Evolutionary conservation across 2,329 filamentous ascomycete species (phyloP).

Genomic region (Neofusicoccum parvum): DNA sequence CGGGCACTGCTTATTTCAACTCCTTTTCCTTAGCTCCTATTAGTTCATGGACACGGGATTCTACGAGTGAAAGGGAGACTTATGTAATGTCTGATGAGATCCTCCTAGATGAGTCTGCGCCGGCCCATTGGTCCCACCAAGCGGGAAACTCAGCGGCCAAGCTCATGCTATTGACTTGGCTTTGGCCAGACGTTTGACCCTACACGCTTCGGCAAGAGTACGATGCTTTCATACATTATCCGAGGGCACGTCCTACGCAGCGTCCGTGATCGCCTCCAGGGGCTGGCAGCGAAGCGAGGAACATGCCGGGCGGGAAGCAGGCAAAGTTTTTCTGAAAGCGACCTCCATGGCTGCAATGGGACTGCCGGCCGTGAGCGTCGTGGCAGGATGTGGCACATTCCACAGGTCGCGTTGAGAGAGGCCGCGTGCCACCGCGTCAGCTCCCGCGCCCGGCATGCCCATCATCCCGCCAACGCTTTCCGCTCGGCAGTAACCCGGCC

Average conservation of each 20-base stretch:
- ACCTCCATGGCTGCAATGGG: too few relatives aligned
- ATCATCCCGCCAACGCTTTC: slow-evolving; percentile 12
- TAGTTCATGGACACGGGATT: background rate
- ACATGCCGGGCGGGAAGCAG: background rate
- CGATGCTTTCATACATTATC: background rate
- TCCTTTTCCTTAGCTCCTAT: slow-evolving; percentile 6
- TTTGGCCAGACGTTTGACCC: background rate
- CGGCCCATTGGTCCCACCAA: background rate
- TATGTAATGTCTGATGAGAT: background rate
- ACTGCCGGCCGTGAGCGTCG: too few relatives aligned
- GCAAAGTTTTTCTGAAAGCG: background rate
- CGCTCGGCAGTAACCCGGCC: slow-evolving; percentile 19
- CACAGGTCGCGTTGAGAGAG: background rate
- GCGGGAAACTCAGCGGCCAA: background rate
- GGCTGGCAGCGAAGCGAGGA: background rate
- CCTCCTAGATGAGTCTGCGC: background rate
- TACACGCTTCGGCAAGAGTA: slow-evolving; percentile 6
- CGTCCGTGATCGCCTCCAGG: slow-evolving; percentile 10
- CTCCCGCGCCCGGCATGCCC: background rate
- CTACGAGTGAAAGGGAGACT: background rate
- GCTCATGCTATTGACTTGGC: slow-evolving; percentile 11
- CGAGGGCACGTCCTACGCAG: background rate
- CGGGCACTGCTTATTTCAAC: slow-evolving; percentile 6
- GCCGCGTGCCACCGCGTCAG: slow-evolving; percentile 19
- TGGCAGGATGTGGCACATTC: slow-evolving; percentile 3